These are phyloP conservation scores for Flaveria trinervia DNA, from an alignment of 129 eudicot genomes.

Conservation along the genomic window DNA sequence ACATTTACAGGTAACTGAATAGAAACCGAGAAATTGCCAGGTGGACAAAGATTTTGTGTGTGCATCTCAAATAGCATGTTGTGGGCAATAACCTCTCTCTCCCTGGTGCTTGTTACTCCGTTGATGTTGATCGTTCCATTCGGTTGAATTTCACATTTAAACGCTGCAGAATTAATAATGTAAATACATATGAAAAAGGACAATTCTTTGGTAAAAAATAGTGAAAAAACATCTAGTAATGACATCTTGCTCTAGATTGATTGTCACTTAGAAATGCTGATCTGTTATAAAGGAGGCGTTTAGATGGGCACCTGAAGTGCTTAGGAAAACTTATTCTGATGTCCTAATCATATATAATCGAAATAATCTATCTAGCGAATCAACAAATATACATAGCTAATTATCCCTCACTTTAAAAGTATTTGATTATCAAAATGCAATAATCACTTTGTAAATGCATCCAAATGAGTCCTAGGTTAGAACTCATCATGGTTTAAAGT, in stretches of 20 bases:
- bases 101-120: constrained; percentile 57
- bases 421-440: neutral
- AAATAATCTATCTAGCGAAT: neutral
- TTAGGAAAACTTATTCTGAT: no score
- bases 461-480: neutral
- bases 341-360: no score
- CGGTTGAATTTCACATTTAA: constrained; percentile 44
- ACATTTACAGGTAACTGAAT: constrained; percentile 57
- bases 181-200: neutral
- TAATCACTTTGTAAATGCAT: neutral
- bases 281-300: no score
- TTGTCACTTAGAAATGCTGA: no score
- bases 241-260: no score
- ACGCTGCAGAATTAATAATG: constrained; percentile 37
- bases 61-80: constrained; percentile 67
- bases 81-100: constrained; percentile 46
- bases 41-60: constrained; percentile 63
- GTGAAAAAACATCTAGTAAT: no score
- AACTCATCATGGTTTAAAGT: no score
- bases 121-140: constrained; percentile 50
- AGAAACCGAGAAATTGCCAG: constrained; percentile 64
- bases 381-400: neutral
- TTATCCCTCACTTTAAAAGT: neutral
- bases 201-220: no score
- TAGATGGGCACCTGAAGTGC: no score